A percentile compares a stretch with the other conserved stretches of the same genome.
Conservation (phyloP, 169 alveolate species). For the Plasmodium malariae region DNA sequence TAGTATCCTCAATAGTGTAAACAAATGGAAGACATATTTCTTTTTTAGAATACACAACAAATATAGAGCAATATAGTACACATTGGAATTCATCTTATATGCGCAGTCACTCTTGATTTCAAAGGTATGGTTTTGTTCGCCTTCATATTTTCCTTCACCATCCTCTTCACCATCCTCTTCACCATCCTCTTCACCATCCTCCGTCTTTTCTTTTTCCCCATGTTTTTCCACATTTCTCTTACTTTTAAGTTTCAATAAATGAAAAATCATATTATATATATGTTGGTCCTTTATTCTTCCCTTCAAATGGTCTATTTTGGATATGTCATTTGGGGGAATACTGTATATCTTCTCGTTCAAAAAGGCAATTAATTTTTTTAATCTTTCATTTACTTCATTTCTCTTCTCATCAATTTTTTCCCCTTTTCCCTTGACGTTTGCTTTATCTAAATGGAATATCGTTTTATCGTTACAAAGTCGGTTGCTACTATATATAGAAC, state of each 20-base stretch:
- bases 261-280: background rate
- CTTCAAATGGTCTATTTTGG: constrained; percentile 11
- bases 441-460: background rate
- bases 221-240: constrained; percentile 7
- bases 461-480: background rate
- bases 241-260: constrained; percentile 13
- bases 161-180: background rate
- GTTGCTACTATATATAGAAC: background rate
- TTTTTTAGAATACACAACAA: constrained; percentile 54
- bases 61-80: constrained; percentile 56
- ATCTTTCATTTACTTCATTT: background rate
- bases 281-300: constrained; percentile 2
- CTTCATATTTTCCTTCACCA: background rate
- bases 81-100: constrained; percentile 63
- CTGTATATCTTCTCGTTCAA: background rate
- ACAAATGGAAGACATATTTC: constrained; percentile 54
- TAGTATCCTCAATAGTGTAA: constrained; percentile 43
- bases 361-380: background rate
- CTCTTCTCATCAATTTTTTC: background rate
- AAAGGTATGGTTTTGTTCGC: background rate
- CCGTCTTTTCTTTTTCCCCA: background rate
- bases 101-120: constrained; percentile 67
- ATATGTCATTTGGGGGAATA: background rate
- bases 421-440: background rate
- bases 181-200: background rate